A percentile compares a stretch with the other conserved stretches of the same genome.
phyloP scores from a whole-genome alignment of 2,329 filamentous ascomycete genomes.

The Alternaria gansuensis region DNA sequence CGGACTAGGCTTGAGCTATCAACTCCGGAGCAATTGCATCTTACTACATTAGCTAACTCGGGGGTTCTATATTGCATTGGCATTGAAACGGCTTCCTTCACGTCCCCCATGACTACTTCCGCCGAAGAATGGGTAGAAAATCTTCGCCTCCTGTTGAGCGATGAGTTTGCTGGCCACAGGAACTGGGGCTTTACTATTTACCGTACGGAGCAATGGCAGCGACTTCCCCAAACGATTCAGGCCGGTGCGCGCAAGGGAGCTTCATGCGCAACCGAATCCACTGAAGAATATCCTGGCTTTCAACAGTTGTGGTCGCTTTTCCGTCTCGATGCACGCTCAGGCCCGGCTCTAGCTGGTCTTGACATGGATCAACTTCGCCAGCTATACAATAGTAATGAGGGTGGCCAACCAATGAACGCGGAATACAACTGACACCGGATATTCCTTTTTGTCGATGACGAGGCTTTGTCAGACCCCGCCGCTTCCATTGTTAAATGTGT shows the following conservation, averaged over 20 bases:
- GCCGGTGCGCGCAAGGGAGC: conserved; percentile 8
- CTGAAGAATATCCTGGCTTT: conserved; percentile 15
- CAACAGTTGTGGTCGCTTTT: conserved; percentile 25
- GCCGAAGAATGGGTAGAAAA: background rate
- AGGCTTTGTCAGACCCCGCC: conserved; percentile 14
- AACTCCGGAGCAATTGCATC: background rate
- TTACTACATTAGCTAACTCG: background rate
- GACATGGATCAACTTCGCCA: conserved; percentile 24
- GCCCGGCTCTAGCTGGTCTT: conserved; percentile 20
- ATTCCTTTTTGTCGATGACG: conserved; percentile 23
- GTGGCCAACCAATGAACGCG: conserved; percentile 22
- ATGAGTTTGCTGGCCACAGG: background rate
- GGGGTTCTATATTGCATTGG: background rate
- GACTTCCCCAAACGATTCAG: conserved; percentile 23
- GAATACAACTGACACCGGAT: conserved; percentile 14
- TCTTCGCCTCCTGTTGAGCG: background rate
- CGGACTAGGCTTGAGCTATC: background rate
- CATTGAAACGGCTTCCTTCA: background rate
- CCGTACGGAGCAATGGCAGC: conserved; percentile 28
- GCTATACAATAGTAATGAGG: conserved; percentile 22
- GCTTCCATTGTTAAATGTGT: conserved; percentile 19
- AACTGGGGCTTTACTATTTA: conserved; percentile 32
- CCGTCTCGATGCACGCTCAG: conserved; percentile 25
- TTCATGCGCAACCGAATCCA: background rate
- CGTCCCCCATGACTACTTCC: background rate